Evolutionary conservation across 148 eudicot species (phyloP), one percentile per base, ranked within the genome.

Genomic region (Bassia scoparia): DNA sequence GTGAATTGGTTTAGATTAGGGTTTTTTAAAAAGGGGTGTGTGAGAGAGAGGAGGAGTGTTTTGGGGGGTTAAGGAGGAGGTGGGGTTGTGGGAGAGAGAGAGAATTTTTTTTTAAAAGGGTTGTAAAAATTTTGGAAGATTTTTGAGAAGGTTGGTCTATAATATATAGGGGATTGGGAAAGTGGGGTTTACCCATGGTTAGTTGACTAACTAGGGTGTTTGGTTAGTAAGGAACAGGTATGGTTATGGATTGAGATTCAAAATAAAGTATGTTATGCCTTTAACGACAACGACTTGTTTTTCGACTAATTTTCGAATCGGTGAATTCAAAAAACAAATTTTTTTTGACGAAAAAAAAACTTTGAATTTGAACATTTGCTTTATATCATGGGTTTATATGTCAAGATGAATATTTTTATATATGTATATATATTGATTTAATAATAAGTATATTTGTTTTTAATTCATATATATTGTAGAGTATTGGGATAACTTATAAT

Each of bases 111-210:
- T 1, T 31, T 23, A n/a, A 37, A 0, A 1, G 27, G 48, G 49
- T 23, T 65, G 49, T 17, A 58, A 15, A 58, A 41, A 34, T 21
- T 41, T 38, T 65, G 20, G 49, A 50, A 14, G 49, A 21, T 38
- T 10, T 37, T n/a, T 65, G 8, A 41, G 43, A 24, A 3, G 65
- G 34, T 62, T 73, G 59, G 18, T 61, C 7, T 70, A 38, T 62
- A 64, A 79, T 79, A 37, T 79, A 68, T 79, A 74, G 74, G 18
- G 35, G 56, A 37, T 63, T 55, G 71, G 63, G 24, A 67, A 74
- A n/a, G 26, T 29, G 18, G 34, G 18, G 21, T 10, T n/a, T 15
- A 74, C 61, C 38, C 9, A 68, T 74, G 53, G 74, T 74, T 72
- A 23, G 26, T 21, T 35, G 2, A 50, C 20, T 62, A 50, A 50